These are phyloP conservation scores for Cairneyella variabilis DNA, from an alignment of 495 filamentous ascomycete genomes.

Conservation along the genomic window DNA sequence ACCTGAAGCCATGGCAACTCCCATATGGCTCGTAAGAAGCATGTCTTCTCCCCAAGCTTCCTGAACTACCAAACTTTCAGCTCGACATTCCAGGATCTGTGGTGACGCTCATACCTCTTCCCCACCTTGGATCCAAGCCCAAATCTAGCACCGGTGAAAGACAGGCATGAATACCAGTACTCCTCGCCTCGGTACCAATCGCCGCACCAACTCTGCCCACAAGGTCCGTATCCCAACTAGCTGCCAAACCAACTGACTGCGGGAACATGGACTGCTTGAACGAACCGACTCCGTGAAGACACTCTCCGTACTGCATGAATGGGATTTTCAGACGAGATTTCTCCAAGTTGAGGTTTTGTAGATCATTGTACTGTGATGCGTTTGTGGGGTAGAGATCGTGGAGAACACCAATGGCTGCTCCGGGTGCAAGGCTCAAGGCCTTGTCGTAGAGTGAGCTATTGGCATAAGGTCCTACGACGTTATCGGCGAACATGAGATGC, in stretches of 20 bases:
- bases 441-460: neutral
- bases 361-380: conserved; percentile 33
- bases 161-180: conserved; percentile 39
- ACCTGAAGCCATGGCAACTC: conserved; percentile 35
- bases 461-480: conserved; percentile 4
- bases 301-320: conserved; percentile 36
- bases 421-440: neutral
- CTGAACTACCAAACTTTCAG: no score
- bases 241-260: conserved; percentile 33
- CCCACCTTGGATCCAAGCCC: conserved; percentile 38
- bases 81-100: no score
- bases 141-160: conserved; percentile 41
- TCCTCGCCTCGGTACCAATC: conserved; percentile 36
- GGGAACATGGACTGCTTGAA: conserved; percentile 41
- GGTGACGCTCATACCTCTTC: no score
- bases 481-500: conserved; percentile 5
- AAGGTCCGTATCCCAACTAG: conserved; percentile 34
- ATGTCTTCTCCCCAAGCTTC: conserved; percentile 44
- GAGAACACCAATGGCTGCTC: conserved; percentile 4
- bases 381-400: conserved; percentile 31
- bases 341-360: conserved; percentile 33
- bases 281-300: conserved; percentile 37
- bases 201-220: conserved; percentile 33
- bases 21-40: conserved; percentile 37
- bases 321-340: conserved; percentile 32